A percentile compares a stretch with the other conserved stretches of the same genome.
phyloP scores from a whole-genome alignment of 2,329 filamentous ascomycete genomes.

The Epichloe sibirici region DNA sequence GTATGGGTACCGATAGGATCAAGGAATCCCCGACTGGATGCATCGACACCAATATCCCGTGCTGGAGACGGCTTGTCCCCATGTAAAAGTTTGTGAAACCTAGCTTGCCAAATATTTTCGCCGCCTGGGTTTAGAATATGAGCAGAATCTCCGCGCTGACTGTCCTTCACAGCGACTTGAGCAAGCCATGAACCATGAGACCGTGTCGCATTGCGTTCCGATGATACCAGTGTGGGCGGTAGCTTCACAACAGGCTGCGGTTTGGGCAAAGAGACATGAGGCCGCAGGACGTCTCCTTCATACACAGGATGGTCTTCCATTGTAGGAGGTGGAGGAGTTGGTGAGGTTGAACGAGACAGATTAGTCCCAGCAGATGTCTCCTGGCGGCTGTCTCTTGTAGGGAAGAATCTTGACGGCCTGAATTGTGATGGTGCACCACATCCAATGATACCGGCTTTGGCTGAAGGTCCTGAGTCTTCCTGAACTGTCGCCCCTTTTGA shows the following conservation, averaged over 20 bases:
- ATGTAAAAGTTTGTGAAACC: constrained; percentile 68
- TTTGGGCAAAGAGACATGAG: constrained; percentile 57
- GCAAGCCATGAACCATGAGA: constrained; percentile 24
- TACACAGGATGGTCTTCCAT: constrained; percentile 61
- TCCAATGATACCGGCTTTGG: constrained; percentile 18
- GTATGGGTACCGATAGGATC: constrained; percentile 39
- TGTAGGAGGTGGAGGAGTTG: constrained; percentile 61
- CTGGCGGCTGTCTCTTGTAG: constrained; percentile 35
- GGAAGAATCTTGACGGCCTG: constrained; percentile 51
- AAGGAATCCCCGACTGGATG: constrained; percentile 53
- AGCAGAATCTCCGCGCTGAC: constrained; percentile 12
- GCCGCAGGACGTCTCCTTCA: constrained; percentile 50
- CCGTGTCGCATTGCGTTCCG: constrained; percentile 14
- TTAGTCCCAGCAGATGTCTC: constrained; percentile 26
- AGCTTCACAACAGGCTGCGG: constrained; percentile 70
- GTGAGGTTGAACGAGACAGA: constrained; percentile 38
- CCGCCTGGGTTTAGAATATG: constrained; percentile 12
- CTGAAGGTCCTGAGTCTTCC: constrained; percentile 13
- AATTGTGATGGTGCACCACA: constrained; percentile 28
- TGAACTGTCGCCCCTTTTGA: constrained; percentile 6
- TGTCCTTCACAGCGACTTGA: constrained; percentile 21
- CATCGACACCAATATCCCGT: constrained; percentile 50
- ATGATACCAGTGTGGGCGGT: constrained; percentile 40
- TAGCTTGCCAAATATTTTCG: constrained; percentile 60
- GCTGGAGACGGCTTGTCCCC: constrained; percentile 49